Percentiles rank a stretch among this genome's conserved stretches.
These are phyloP conservation scores for Neurospora africana DNA, from an alignment of 495 filamentous ascomycete species.

Conservation along the genomic window DNA sequence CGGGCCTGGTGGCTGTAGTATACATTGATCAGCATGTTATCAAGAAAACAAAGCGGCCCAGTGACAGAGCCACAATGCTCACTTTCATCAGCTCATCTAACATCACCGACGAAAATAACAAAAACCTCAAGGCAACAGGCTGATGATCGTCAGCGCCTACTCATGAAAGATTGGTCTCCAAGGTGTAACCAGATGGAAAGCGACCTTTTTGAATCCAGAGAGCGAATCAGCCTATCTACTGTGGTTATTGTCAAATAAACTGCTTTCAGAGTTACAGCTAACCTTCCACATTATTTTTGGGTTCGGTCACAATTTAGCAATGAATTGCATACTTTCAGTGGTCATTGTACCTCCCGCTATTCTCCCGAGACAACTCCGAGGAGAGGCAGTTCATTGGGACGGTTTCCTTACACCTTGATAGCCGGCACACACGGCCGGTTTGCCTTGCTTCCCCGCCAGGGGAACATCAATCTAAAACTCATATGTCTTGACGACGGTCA, in stretches of 20 bases:
- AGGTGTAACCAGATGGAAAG: not conserved
- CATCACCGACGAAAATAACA: not conserved
- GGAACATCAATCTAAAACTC: not conserved
- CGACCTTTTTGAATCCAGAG: not conserved
- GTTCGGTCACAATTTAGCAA: not conserved
- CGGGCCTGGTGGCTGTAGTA: not conserved
- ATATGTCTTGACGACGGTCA: not conserved
- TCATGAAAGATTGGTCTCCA: not conserved
- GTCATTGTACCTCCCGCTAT: not conserved
- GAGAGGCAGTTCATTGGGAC: not conserved
- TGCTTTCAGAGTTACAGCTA: not conserved
- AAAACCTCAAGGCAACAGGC: not conserved
- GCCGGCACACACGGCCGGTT: not conserved
- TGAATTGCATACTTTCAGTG: not conserved
- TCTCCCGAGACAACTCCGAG: not conserved
- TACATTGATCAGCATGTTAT: not conserved
- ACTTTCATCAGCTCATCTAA: not conserved
- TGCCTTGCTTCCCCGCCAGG: not conserved
- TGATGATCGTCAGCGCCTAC: not conserved
- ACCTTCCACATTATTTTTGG: not conserved
- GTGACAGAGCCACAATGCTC: not conserved
- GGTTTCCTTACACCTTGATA: not conserved
- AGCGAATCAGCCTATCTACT: not conserved
- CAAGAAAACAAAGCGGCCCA: not conserved
- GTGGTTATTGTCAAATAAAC: not conserved